A percentile compares a stretch with the other conserved stretches of the same genome.
These are phyloP conservation scores for Lyophyllum atratum DNA, from an alignment of 768 basidiomycete genomes.

Conservation along the genomic window DNA sequence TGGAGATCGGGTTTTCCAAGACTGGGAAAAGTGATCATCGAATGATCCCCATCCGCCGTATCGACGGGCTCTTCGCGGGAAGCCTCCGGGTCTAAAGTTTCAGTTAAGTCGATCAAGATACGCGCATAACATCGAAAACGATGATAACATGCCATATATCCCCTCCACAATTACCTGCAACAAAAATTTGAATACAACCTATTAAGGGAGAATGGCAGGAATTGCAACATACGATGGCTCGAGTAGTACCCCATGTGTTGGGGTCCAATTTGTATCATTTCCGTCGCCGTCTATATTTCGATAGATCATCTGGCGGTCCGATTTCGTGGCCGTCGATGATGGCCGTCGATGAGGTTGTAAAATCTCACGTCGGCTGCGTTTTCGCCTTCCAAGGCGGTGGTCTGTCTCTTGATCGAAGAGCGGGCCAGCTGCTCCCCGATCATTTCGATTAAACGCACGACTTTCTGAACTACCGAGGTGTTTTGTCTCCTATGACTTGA, in stretches of 20 bases:
- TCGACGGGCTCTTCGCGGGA: neutral
- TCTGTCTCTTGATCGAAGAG: conserved; percentile 15
- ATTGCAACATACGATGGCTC: neutral
- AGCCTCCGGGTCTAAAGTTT: neutral
- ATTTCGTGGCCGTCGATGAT: conserved; percentile 10
- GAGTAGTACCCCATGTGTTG: neutral
- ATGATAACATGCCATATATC: neutral
- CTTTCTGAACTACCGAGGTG: conserved; percentile 11
- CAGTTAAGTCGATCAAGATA: neutral
- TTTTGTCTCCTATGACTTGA: conserved; percentile 17
- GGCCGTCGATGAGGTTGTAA: conserved; percentile 12
- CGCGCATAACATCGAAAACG: neutral
- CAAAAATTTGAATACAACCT: neutral
- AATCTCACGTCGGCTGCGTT: conserved; percentile 6
- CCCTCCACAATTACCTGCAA: neutral
- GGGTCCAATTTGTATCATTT: neutral
- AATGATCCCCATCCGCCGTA: too few relatives aligned
- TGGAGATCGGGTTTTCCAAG: neutral
- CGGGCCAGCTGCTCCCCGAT: conserved; percentile 12
- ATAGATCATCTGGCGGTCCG: conserved; percentile 14
- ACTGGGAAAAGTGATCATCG: neutral
- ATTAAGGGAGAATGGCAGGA: too few relatives aligned
- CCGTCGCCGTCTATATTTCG: too few relatives aligned
- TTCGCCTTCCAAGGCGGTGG: conserved; percentile 6
- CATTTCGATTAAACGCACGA: conserved; percentile 17